Percentiles rank a stretch among this genome's conserved stretches.
These are phyloP conservation scores for Trichoderma sp. DNA, from an alignment of 2,329 filamentous ascomycete genomes.

Conservation along the genomic window DNA sequence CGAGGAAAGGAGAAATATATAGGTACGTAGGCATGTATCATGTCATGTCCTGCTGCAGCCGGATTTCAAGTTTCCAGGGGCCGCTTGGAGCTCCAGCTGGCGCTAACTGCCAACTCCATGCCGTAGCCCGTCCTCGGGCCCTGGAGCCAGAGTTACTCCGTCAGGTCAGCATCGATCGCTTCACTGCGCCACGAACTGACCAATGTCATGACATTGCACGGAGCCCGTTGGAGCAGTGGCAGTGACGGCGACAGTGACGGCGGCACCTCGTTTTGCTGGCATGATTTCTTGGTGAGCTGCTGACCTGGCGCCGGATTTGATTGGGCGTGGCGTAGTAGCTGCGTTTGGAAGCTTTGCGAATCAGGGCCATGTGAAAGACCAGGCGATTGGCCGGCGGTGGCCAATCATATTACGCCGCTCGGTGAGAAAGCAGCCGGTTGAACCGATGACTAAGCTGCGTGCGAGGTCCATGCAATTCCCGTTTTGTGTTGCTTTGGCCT, in stretches of 20 bases:
- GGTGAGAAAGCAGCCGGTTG: too few species aligned
- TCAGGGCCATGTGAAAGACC: too few species aligned
- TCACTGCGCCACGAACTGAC: slow-evolving; percentile 18
- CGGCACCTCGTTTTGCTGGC: not conserved
- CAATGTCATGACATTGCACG: not conserved
- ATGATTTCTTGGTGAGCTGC: not conserved
- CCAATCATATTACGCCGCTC: too few species aligned
- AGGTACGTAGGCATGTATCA: not conserved
- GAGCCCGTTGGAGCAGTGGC: not conserved
- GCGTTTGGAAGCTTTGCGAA: too few species aligned
- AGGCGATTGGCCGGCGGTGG: too few species aligned
- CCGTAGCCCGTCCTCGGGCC: not conserved
- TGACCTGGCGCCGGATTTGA: too few species aligned
- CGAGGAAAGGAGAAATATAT: not conserved
- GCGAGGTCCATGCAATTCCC: not conserved
- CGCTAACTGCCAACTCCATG: slow-evolving; percentile 22
- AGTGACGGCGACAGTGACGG: not conserved
- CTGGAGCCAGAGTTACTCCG: slow-evolving; percentile 22
- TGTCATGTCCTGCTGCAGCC: slow-evolving; percentile 4
- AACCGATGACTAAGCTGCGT: slow-evolving; percentile 4
- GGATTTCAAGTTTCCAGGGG: slow-evolving; percentile 19
- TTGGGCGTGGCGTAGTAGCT: too few species aligned
- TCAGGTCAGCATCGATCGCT: not conserved
- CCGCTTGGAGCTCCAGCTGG: slow-evolving; percentile 16
- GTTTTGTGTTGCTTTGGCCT: not conserved